phyloP scores from a whole-genome alignment of 768 basidiomycete genomes.

The Brasilioporus rufonigricans region DNA sequence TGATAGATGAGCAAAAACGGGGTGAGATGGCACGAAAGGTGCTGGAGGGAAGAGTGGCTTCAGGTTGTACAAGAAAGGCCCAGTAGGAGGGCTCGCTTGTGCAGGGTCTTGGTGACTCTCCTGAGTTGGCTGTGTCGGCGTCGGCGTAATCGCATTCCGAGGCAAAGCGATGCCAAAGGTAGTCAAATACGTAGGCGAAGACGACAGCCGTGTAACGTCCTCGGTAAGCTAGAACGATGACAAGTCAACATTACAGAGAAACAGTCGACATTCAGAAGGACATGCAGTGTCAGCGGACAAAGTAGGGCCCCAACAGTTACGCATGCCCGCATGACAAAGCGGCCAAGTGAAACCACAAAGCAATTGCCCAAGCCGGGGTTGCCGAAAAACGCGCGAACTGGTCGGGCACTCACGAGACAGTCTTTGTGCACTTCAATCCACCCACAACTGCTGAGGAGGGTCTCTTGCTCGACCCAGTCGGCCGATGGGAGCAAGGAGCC shows the following conservation, averaged over 20 bases:
- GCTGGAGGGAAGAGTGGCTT: slow-evolving; percentile 69
- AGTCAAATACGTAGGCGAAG: slow-evolving; percentile 44
- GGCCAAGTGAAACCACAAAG: slow-evolving; percentile 1
- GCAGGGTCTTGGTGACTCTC: slow-evolving; percentile 28
- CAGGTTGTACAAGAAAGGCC: slow-evolving; percentile 48
- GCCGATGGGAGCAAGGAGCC: slow-evolving; percentile 67
- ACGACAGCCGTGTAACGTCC: slow-evolving; percentile 25
- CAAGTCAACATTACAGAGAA: slow-evolving; percentile 14
- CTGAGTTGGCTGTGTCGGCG: slow-evolving; percentile 26
- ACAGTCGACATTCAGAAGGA: slow-evolving; percentile 1
- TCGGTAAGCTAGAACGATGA: slow-evolving; percentile 25
- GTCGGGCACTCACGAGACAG: slow-evolving; percentile 57
- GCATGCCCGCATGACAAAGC: slow-evolving; percentile 1
- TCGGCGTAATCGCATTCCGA: slow-evolving; percentile 14
- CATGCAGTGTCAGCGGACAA: slow-evolving; percentile 7
- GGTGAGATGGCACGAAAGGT: slow-evolving; percentile 75
- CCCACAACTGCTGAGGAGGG: slow-evolving; percentile 62
- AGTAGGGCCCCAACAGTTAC: slow-evolving; percentile 1
- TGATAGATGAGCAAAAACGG: slow-evolving; percentile 64
- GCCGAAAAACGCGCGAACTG: neutral
- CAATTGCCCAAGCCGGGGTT: neutral
- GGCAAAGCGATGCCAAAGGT: slow-evolving; percentile 49
- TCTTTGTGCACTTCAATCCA: slow-evolving; percentile 71
- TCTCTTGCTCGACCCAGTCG: slow-evolving; percentile 75
- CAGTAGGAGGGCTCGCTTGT: slow-evolving; percentile 21